Evolutionary conservation across 257 asterid genomes (phyloP), one percentile per base, ranked within the genome.

Genomic region (Plectranthus barbatus): DNA sequence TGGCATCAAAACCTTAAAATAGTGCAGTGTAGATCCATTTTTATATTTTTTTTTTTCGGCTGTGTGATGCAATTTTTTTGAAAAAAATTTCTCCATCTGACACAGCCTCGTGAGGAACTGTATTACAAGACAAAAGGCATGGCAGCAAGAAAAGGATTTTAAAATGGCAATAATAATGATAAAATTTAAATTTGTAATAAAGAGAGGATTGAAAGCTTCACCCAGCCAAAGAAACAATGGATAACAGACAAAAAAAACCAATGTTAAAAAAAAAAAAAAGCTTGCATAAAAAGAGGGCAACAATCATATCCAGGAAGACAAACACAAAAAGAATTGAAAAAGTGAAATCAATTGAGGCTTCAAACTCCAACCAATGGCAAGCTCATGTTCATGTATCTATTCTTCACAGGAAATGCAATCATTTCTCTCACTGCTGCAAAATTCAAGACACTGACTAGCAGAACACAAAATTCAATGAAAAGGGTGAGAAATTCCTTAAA

Each of bases 51-150:
- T 29, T 49, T 40, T 31, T 13, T 37, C 31, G 37, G 4, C 31
- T 58, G 69, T 52, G 5, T 36, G 19, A 23, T 65, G 68, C 72
- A 33, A 51, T 56, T 77, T 79, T 77, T 69, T n/a, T n/a, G n/a
- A n/a, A 52, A 53, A 70, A 65, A 46, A 31, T 36, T 42, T 49
- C 19, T 26, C 14, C 10, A 13, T 68, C 97, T 90, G 97, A 90
- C 97, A 83, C 77, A 64, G 55, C 76, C 97, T 84, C 95, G 97
- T 86, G 95, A 90, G 76, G 72, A 77, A 80, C 86, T 67, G 90
- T 72, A 62, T 80, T 84, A 87, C 86, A 76, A 77, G 95, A 83
- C 97, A 90, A 90, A 84, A 60, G 87, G 89, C 67, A 77, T 80
- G 82, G 68, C 86, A 77, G 86, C 67, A 69, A 72, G 53, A 64